Base-by-base conservation (phyloP, 2,329 filamentous ascomycete species). In the Parascedosporium putredinis region DNA sequence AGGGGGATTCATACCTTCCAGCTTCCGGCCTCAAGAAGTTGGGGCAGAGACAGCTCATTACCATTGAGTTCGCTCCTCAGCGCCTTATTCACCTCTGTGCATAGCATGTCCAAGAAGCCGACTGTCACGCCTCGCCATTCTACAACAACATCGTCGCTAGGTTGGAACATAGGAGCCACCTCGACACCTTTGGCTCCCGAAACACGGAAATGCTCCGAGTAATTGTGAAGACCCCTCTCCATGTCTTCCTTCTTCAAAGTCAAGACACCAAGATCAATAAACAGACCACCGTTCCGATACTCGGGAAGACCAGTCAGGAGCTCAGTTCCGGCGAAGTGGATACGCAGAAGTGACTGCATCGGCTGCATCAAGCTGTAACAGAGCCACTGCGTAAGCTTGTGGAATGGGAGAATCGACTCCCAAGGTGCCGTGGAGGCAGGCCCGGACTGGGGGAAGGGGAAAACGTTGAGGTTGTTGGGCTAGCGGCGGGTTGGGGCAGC, bases 341-440 rank as follows among this genome's bases (percentile, higher is more conserved):
- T 82, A 51, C 84, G 79, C 58, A 95, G 80, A 20, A 95, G 67
- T 55, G 81, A 86, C 50, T 83, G 79, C 84, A 95, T 94, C 0
- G 89, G 89, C 22, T 89, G 84, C 86, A 94, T 94, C 50, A 96
- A 77, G 2, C 88, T 95, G 67, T 95, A 95, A 46, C 86, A 88
- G 50, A 96, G 82, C 90, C 90, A 96, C 65, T 95, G 89, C 0
- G 89, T 94, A 31, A 95, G 76, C 68, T 95, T 95, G 72, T 96
- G 90, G 70, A 95, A 95, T 0, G 89, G 89, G 9, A 91, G 79
- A 54, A 94, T 90, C 0, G 76, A 84, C 61, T 89, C 83, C 84
- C 85, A 89, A 3, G 74, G 72, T 49, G 79, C 73, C 3, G 76
- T 79, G 1, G 60, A 56, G 33, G 52, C 50, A 1, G 82, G 82